Percentiles rank a stretch among this genome's conserved stretches.
Evolutionary conservation across 2,329 filamentous ascomycete species (phyloP).

Genomic region (Botrytis deweyae): DNA sequence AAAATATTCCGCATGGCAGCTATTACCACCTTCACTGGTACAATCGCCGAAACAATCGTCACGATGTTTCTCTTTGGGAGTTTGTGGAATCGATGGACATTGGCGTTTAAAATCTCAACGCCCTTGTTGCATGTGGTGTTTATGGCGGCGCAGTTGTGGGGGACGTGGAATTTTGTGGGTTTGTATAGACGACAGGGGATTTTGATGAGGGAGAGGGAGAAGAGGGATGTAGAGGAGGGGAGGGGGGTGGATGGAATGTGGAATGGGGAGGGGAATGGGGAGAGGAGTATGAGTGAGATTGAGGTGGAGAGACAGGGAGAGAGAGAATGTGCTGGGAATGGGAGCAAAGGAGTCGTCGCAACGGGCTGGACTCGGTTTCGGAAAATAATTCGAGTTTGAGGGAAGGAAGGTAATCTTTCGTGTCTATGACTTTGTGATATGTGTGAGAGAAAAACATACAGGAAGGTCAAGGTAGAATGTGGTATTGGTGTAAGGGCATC

Average conservation of each 20-base stretch:
- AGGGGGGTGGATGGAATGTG: neutral
- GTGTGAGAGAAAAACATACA: no score
- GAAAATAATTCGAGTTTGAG: neutral
- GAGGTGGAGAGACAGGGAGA: neutral
- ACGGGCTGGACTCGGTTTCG: neutral
- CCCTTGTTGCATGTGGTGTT: conserved; percentile 46
- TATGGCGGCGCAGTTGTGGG: conserved; percentile 45
- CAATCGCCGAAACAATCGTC: conserved; percentile 44
- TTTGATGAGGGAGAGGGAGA: neutral
- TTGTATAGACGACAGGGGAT: neutral
- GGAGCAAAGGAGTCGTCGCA: no score
- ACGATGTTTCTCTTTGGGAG: conserved; percentile 47
- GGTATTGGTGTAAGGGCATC: neutral
- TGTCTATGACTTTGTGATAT: neutral
- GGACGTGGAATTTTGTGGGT: conserved; percentile 41
- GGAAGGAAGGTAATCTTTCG: neutral
- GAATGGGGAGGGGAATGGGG: neutral
- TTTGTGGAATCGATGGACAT: conserved; percentile 45
- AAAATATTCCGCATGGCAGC: conserved; percentile 42
- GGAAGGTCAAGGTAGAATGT: neutral
- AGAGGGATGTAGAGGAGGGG: neutral
- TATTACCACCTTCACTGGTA: conserved; percentile 43
- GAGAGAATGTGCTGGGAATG: neutral
- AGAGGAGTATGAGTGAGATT: neutral
- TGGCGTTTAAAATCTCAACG: conserved; percentile 46